Base-by-base conservation (phyloP, 768 basidiomycete species). In the Leccinum boreale region DNA sequence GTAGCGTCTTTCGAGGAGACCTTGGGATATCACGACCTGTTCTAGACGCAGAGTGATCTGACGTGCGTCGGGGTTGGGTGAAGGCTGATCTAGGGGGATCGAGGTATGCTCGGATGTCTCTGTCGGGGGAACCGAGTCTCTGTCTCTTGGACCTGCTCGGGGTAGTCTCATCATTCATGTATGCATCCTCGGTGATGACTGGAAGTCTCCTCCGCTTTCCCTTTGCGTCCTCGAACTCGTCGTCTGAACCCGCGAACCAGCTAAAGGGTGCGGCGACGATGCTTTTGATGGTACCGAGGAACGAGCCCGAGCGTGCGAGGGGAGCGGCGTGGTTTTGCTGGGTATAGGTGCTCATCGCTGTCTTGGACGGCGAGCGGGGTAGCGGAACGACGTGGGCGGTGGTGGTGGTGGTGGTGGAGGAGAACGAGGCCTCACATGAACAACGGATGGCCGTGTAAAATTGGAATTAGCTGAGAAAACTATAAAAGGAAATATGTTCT, bases 261-360 rank as follows among this genome's bases (percentile, higher is more conserved):
- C 70, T 48, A 62, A 87, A 76, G 47, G 86, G 84, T 19, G 84
- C 83, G 31, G 85, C 81, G 60, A 88, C 85, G 68, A 87, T 74
- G 73, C 78, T 82, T 77, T 81, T 87, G 72, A 88, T 79, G 49
- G 84, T 70, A 51, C 83, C 84, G 45, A 87, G 69, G 64, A 88
- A 77, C 26, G 86, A 86, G 19, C 76, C 81, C n/a, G 79, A 78
- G 62, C 84, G 83, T 62, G 72, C 73, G 46, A 85, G 67, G 11
- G 77, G 60, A 62, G 71, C 55, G 66, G 77, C 45, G 65, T 61
- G 62, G 9, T 61, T 59, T 36, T 68, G 65, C 3, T 67, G 69
- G 62, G 70, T 67, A 64, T 73, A 63, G 0, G 67, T 56, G 62
- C 62, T 71, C 71, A 72, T 72, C 60, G 60, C 61, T 65, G 64